Evolutionary conservation across 768 basidiomycete species (phyloP).

Genomic region (Lactarius akahatsu): DNA sequence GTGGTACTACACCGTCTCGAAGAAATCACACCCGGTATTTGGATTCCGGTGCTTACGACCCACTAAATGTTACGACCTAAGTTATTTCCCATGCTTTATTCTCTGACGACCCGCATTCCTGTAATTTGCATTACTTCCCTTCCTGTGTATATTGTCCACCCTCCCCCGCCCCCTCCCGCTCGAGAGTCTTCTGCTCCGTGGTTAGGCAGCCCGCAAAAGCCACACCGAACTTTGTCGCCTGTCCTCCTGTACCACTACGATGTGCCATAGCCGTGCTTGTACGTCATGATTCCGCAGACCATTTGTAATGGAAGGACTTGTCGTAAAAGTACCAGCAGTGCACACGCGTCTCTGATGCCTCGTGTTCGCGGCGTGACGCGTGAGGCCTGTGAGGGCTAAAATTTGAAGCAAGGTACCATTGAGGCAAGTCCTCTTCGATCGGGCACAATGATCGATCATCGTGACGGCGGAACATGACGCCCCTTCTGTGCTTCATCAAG

Average conservation of each 20-base stretch:
- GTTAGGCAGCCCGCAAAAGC: constrained; percentile 10
- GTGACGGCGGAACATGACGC: constrained; percentile 13
- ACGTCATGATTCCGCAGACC: constrained; percentile 23
- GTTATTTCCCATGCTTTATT: constrained; percentile 25
- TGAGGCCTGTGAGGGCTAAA: constrained; percentile 15
- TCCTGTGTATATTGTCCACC: not conserved
- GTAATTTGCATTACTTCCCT: not conserved
- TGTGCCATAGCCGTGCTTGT: constrained; percentile 15
- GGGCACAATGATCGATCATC: constrained; percentile 22
- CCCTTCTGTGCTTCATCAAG: constrained; percentile 7
- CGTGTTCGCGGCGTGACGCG: constrained; percentile 12
- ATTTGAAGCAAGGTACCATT: constrained; percentile 20
- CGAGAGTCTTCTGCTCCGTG: constrained; percentile 5
- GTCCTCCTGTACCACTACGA: constrained; percentile 22
- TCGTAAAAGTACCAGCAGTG: not conserved
- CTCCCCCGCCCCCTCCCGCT: not conserved
- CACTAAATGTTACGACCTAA: constrained; percentile 15
- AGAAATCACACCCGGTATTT: constrained; percentile 22
- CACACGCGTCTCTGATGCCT: constrained; percentile 5
- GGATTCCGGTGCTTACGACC: constrained; percentile 25
- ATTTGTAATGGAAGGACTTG: constrained; percentile 15
- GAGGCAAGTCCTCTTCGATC: constrained; percentile 22
- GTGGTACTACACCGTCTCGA: constrained; percentile 29
- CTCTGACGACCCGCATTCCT: constrained; percentile 5
- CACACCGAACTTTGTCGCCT: constrained; percentile 3